Conservation (phyloP, 1,284 basidiomycete genomes). For the Malassezia japonica region DNA sequence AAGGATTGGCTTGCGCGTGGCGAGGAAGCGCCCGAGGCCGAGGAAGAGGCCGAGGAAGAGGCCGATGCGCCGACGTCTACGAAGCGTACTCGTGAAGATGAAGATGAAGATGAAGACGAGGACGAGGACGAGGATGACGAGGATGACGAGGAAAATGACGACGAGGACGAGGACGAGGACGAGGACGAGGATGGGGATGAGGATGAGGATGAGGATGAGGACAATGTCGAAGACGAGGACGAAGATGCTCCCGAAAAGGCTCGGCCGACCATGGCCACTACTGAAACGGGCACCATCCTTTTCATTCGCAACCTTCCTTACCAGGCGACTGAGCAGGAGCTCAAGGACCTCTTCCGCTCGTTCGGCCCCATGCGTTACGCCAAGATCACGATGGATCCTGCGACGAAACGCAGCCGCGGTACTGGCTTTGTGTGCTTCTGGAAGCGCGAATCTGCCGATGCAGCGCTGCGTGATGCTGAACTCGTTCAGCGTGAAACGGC, state of each 20-base stretch:
- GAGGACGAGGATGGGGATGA: constrained; percentile 48
- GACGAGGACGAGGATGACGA: constrained; percentile 51
- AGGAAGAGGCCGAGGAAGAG: constrained; percentile 10
- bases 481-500: constrained; percentile 34
- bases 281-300: constrained; percentile 64
- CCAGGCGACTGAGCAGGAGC: constrained; percentile 55
- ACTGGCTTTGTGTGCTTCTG: constrained; percentile 97
- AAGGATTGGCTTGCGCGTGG: constrained; percentile 69
- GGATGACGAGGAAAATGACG: constrained; percentile 32
- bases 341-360: constrained; percentile 48
- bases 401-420: constrained; percentile 75
- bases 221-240: constrained; percentile 50
- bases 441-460: constrained; percentile 81
- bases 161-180: constrained; percentile 49
- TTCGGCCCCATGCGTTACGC: constrained; percentile 92
- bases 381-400: constrained; percentile 75
- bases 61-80: not conserved
- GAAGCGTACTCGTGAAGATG: constrained; percentile 16
- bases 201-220: constrained; percentile 49
- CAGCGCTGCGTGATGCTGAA: constrained; percentile 65
- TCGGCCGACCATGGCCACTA: constrained; percentile 25
- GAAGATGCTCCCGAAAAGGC: constrained; percentile 18
- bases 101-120: constrained; percentile 29
- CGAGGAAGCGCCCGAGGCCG: constrained; percentile 41
- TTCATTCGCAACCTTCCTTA: constrained; percentile 93